Conservation (phyloP, 164 flowering plant genomes). For the Akebia trifoliata region DNA sequence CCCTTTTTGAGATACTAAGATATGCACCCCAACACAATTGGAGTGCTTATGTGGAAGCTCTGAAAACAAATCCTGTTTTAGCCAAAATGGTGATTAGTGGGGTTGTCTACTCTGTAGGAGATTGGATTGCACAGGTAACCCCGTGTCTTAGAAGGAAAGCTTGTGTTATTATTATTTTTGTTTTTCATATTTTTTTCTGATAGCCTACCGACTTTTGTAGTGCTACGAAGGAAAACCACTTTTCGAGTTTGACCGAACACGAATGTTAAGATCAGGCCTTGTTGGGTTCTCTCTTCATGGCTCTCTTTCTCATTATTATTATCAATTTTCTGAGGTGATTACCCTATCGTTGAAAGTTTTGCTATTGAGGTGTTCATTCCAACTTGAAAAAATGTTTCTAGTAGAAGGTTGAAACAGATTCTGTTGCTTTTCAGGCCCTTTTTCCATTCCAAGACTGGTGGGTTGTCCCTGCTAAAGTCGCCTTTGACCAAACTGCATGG, state of each 20-base stretch:
- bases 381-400: not conserved
- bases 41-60: constrained; percentile 79
- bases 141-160: not conserved
- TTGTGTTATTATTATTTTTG: not conserved
- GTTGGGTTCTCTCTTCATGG: constrained; percentile 86
- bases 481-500: constrained; percentile 90
- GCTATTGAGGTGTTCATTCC: not conserved
- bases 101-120: constrained; percentile 73
- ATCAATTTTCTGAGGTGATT: constrained; percentile 70
- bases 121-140: constrained; percentile 86
- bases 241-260: constrained; percentile 64
- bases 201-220: constrained; percentile 28
- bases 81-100: constrained; percentile 89
- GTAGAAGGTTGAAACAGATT: constrained; percentile 17
- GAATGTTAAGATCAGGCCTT: constrained; percentile 77
- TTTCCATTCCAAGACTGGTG: constrained; percentile 93
- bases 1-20: constrained; percentile 63
- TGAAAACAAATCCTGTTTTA: constrained; percentile 70
- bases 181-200: not conserved
- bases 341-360: constrained; percentile 4
- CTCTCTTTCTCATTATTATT: constrained; percentile 80
- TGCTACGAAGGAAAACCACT: constrained; percentile 81
- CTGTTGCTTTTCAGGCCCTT: constrained; percentile 47
- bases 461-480: constrained; percentile 92
- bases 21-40: constrained; percentile 77